These are phyloP conservation scores for Cicer arietinum DNA, from an alignment of 306 rosid genomes.

Conservation along the genomic window DNA sequence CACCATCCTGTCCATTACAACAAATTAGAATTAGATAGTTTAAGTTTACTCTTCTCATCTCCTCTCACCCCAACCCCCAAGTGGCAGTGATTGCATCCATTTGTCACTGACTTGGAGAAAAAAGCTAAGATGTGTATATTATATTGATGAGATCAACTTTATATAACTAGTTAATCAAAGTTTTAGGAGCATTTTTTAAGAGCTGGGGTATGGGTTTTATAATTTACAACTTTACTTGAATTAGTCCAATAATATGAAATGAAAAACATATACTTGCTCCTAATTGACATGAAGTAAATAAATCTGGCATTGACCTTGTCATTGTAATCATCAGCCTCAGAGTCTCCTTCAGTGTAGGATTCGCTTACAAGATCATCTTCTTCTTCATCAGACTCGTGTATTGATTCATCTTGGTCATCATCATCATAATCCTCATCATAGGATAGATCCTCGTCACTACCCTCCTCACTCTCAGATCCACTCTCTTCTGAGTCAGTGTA, in stretches of 20 bases:
- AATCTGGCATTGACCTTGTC: constrained; percentile 58
- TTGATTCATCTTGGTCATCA: constrained; percentile 55
- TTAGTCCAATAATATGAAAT: constrained; percentile 27
- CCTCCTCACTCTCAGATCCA: constrained; percentile 82
- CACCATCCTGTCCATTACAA: constrained; percentile 63
- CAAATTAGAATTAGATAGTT: neutral
- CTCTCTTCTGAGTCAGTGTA: constrained; percentile 82
- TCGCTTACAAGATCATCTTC: constrained; percentile 64
- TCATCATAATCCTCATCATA: constrained; percentile 75
- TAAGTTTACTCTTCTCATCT: too few relatives aligned
- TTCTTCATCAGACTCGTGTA: constrained; percentile 64
- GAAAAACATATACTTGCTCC: constrained; percentile 34
- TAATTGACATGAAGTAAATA: constrained; percentile 41
- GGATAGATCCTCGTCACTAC: constrained; percentile 73
- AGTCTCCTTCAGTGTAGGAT: constrained; percentile 61
- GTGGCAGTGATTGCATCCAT: too few relatives aligned
- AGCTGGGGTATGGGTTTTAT: too few relatives aligned
- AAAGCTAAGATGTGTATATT: too few relatives aligned
- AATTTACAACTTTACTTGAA: too few relatives aligned
- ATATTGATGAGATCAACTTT: too few relatives aligned
- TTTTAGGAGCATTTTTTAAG: too few relatives aligned
- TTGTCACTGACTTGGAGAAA: too few relatives aligned
- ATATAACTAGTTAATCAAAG: too few relatives aligned
- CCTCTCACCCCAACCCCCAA: too few relatives aligned
- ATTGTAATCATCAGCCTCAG: constrained; percentile 47